Percentiles rank a stretch among this genome's conserved stretches.
phyloP scores from a whole-genome alignment of 1,139 yeast genomes.

The Geotrichum histeridarum region DNA sequence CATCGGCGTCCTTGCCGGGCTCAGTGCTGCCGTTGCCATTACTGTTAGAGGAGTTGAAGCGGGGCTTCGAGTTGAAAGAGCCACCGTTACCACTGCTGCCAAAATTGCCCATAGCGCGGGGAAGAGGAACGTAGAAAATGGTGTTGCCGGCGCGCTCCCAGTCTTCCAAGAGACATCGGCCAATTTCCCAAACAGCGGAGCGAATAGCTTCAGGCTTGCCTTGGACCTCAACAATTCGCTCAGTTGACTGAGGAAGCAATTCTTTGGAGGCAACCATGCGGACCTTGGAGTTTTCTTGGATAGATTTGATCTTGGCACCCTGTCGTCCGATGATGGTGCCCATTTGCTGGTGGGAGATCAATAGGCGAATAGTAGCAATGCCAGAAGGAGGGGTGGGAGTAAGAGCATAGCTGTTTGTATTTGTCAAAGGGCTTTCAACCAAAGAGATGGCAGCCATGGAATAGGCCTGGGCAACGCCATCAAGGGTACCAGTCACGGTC shows the following conservation, averaged over 20 bases:
- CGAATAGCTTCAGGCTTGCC: constrained; percentile 64
- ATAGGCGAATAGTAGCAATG: constrained; percentile 56
- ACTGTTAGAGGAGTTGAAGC: constrained; percentile 12
- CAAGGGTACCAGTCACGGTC: constrained; percentile 75
- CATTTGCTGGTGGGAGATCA: constrained; percentile 82
- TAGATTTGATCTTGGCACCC: constrained; percentile 74
- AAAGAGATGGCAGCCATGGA: constrained; percentile 68
- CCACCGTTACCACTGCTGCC: constrained; percentile 15
- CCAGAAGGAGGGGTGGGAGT: constrained; percentile 49
- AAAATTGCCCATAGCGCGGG: constrained; percentile 26
- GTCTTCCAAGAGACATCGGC: constrained; percentile 72
- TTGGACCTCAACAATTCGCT: constrained; percentile 82
- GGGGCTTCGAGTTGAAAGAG: neutral
- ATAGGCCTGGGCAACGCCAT: constrained; percentile 66
- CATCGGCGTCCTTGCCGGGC: constrained; percentile 14
- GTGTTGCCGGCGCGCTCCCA: constrained; percentile 58
- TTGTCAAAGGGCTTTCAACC: constrained; percentile 36
- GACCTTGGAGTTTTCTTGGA: constrained; percentile 65
- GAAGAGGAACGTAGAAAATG: constrained; percentile 58
- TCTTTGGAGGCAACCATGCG: constrained; percentile 88
- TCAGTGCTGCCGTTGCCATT: constrained; percentile 13
- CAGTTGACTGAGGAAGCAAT: constrained; percentile 76
- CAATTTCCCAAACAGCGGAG: constrained; percentile 55
- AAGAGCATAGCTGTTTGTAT: constrained; percentile 47
- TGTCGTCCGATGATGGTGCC: constrained; percentile 86